Conservation (phyloP, 2,329 filamentous ascomycete species). For the Aspergillus udagawae region DNA sequence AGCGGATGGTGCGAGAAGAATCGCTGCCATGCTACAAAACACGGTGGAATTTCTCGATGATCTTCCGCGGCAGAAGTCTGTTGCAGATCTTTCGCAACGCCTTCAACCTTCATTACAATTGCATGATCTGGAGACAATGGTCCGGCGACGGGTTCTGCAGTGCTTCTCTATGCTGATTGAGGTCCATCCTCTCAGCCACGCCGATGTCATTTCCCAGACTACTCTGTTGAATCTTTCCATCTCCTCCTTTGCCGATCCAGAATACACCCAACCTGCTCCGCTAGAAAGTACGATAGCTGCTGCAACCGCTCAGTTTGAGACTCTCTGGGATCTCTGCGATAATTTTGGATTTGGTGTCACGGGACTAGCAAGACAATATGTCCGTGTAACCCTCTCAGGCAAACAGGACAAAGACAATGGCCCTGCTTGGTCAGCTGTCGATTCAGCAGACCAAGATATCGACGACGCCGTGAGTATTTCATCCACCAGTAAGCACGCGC, state of each 20-base stretch:
- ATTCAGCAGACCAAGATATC: constrained; percentile 35
- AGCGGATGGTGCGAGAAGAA: constrained; percentile 86
- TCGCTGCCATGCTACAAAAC: constrained; percentile 92
- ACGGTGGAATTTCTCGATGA: constrained; percentile 86
- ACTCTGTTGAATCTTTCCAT: constrained; percentile 87
- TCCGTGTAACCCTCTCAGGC: constrained; percentile 65
- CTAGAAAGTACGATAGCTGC: constrained; percentile 88
- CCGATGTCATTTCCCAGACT: constrained; percentile 82
- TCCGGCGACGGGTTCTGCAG: constrained; percentile 85
- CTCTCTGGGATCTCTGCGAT: constrained; percentile 89
- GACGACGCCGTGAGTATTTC: constrained; percentile 39
- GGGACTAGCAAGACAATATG: constrained; percentile 74
- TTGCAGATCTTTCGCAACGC: constrained; percentile 80
- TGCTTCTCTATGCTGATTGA: constrained; percentile 91
- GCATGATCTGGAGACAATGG: constrained; percentile 87
- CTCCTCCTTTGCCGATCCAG: constrained; percentile 88
- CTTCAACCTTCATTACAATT: constrained; percentile 82
- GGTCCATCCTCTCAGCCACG: constrained; percentile 77
- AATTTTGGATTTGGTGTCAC: constrained; percentile 94
- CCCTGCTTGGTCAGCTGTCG: constrained; percentile 35
- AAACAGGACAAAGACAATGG: constrained; percentile 61
- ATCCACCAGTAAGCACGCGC: neutral
- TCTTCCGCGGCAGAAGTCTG: constrained; percentile 75
- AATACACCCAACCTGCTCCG: constrained; percentile 65
- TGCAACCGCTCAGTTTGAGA: constrained; percentile 84